phyloP scores from a whole-genome alignment of 2,329 filamentous ascomycete genomes.

The Beauveria scarabaeidicola region DNA sequence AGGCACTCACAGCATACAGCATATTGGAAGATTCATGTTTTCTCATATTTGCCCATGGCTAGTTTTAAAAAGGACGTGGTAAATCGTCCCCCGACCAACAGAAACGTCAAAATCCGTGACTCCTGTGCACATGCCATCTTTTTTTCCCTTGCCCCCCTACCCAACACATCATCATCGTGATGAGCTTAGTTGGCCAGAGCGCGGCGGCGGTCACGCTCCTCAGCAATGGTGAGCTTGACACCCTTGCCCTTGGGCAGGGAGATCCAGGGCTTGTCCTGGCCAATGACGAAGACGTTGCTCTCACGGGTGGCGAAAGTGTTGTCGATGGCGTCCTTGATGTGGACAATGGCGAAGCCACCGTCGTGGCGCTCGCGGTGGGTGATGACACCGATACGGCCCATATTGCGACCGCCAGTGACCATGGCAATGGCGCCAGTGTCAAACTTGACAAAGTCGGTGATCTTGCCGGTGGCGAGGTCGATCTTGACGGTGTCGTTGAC shows the following conservation, averaged over 20 bases:
- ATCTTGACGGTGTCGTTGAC: constrained; percentile 99
- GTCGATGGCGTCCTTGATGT: constrained; percentile 99
- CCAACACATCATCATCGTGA: constrained; percentile 2
- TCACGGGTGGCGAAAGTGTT: constrained; percentile 99
- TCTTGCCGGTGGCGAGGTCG: constrained; percentile 93
- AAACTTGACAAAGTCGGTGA: constrained; percentile 96
- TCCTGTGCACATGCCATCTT: constrained; percentile 30
- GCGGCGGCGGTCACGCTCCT: constrained; percentile 97
- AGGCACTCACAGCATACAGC: neutral
- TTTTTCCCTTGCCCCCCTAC: constrained; percentile 18
- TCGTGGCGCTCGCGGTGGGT: constrained; percentile 99
- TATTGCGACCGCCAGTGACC: constrained; percentile 99
- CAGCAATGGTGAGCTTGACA: constrained; percentile 98
- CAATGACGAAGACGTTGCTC: constrained; percentile 99
- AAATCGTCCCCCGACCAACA: constrained; percentile 16
- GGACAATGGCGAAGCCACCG: constrained; percentile 99
- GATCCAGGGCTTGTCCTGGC: constrained; percentile 98
- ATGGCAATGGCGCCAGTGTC: constrained; percentile 97
- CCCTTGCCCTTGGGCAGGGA: constrained; percentile 99
- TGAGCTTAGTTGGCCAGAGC: constrained; percentile 50
- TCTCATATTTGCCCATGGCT: constrained; percentile 29
- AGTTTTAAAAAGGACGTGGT: constrained; percentile 22
- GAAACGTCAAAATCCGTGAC: constrained; percentile 34
- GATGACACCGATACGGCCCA: constrained; percentile 99
- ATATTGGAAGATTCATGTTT: constrained; percentile 24